Conservation (phyloP, 2,329 filamentous ascomycete species). For the Ophiostoma sp. region DNA sequence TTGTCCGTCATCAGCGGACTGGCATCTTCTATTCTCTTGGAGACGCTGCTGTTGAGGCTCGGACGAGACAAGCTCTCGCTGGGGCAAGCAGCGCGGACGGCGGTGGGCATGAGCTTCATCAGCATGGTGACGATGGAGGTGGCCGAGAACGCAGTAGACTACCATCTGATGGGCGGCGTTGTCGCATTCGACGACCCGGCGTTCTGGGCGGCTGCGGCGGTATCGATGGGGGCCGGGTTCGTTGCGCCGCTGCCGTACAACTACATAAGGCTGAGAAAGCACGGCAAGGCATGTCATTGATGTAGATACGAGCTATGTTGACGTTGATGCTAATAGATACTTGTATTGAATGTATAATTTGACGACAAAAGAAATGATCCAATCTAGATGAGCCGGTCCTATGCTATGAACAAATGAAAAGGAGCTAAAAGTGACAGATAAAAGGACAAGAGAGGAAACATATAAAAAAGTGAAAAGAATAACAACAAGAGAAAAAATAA, state of each 20-base stretch:
- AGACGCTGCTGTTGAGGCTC: not conserved
- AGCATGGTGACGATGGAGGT: slow-evolving; percentile 56
- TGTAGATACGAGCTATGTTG: not conserved
- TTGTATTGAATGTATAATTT: not conserved
- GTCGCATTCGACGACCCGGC: slow-evolving; percentile 43
- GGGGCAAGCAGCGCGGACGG: slow-evolving; percentile 45
- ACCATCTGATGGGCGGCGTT: slow-evolving; percentile 48
- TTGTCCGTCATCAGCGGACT: slow-evolving; percentile 52
- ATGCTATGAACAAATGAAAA: not conserved
- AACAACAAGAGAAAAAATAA: not conserved
- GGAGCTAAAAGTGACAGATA: not conserved
- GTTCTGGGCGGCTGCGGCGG: slow-evolving; percentile 49
- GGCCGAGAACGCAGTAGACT: slow-evolving; percentile 52
- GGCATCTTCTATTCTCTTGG: not conserved
- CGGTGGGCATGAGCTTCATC: slow-evolving; percentile 54
- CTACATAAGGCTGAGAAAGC: slow-evolving; percentile 45
- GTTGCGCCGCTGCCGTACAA: slow-evolving; percentile 51
- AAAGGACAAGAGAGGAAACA: not conserved
- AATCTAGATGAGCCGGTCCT: not conserved
- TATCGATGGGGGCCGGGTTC: slow-evolving; percentile 43
- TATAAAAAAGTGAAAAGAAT: not conserved
- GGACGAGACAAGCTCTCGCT: slow-evolving; percentile 38
- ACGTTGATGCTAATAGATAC: not conserved
- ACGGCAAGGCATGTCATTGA: slow-evolving; percentile 46
- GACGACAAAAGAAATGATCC: not conserved